Conservation (phyloP, 306 rosid genomes). For the Quercus bicolor region DNA sequence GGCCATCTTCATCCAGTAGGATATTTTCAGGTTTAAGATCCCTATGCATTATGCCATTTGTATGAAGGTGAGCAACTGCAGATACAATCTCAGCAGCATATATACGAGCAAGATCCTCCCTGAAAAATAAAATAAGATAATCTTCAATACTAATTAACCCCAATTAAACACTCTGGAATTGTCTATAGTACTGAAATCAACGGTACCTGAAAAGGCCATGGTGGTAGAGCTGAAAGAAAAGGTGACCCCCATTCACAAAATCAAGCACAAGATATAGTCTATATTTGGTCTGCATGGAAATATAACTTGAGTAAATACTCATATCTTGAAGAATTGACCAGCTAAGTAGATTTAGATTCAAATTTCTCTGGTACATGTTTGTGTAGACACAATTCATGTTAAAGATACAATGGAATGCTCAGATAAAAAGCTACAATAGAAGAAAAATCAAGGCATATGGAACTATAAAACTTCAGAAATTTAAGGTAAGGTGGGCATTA, state of each 20-base stretch:
- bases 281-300: constrained; percentile 74
- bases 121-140: constrained; percentile 30
- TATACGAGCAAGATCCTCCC: constrained; percentile 93
- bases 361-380: background rate
- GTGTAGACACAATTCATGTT: background rate
- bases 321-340: background rate
- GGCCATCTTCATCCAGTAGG: constrained; percentile 85
- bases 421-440: background rate
- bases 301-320: constrained; percentile 6
- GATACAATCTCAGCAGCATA: constrained; percentile 94
- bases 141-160: background rate
- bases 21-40: constrained; percentile 97
- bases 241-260: constrained; percentile 96
- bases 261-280: constrained; percentile 91
- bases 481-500: constrained; percentile 26
- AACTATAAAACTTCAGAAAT: background rate
- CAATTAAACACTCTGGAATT: constrained; percentile 9
- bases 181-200: constrained; percentile 7
- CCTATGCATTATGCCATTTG: constrained; percentile 93
- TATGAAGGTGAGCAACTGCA: constrained; percentile 90
- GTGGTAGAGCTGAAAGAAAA: constrained; percentile 92
- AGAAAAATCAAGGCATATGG: background rate
- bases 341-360: background rate
- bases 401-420: background rate
- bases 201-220: constrained; percentile 89